Evolutionary conservation across 2,329 filamentous ascomycete species (phyloP).

Genomic region (Aspergillus uvarum): DNA sequence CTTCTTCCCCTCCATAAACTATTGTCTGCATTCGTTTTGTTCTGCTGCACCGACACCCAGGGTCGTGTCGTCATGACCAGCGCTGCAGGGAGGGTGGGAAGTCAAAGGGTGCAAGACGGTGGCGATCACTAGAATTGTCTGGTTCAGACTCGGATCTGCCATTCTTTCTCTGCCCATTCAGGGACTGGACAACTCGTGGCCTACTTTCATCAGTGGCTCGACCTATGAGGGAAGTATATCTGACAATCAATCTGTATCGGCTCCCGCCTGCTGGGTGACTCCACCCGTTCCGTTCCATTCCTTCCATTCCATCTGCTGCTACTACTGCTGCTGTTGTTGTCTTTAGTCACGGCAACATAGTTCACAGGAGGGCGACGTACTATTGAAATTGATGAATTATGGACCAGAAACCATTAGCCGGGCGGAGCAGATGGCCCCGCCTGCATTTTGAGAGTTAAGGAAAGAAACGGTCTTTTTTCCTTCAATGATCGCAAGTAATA

Average conservation of each 20-base stretch:
- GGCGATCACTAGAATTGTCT: slow-evolving; percentile 11
- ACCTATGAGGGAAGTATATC: slow-evolving; percentile 5
- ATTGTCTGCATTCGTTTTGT: background rate
- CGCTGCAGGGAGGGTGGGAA: slow-evolving; percentile 5
- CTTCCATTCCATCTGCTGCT: background rate
- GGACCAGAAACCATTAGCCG: background rate
- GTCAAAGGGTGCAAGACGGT: slow-evolving; percentile 4
- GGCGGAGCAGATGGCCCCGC: slow-evolving; percentile 4
- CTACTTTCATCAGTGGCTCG: slow-evolving; percentile 1
- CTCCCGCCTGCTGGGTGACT: slow-evolving; percentile 1
- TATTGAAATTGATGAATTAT: background rate
- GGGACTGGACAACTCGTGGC: slow-evolving; percentile 9
- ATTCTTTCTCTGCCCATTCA: slow-evolving; percentile 6
- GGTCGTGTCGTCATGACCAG: slow-evolving; percentile 22
- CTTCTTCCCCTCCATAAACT: background rate
- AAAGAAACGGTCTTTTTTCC: background rate
- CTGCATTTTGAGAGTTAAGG: no score
- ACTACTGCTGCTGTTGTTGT: background rate
- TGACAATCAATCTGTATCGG: slow-evolving; percentile 6
- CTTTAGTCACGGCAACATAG: slow-evolving; percentile 1
- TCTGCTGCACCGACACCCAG: slow-evolving; percentile 2
- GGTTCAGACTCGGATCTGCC: slow-evolving; percentile 4
- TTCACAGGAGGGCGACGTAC: background rate
- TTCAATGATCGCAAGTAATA: background rate
- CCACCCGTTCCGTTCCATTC: slow-evolving; percentile 5